Percentiles rank a stretch among this genome's conserved stretches.
These are phyloP conservation scores for Kitagawia praeruptora DNA, from an alignment of 129 eudicot species.

Conservation along the genomic window DNA sequence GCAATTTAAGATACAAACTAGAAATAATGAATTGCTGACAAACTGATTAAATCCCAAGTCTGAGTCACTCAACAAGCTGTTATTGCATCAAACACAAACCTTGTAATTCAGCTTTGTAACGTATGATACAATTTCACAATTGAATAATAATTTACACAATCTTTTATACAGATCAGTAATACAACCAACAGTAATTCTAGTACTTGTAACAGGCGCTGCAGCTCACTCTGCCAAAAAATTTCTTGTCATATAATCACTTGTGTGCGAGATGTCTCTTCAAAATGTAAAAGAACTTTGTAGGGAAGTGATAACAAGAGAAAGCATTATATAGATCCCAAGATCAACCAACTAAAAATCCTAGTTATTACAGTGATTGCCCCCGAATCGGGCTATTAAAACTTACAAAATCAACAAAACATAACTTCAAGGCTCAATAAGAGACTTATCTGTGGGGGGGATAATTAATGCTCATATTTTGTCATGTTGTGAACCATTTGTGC, in stretches of 20 bases:
- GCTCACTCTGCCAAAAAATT: slow-evolving; percentile 23
- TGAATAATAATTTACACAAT: not conserved
- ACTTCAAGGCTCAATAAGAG: slow-evolving; percentile 14
- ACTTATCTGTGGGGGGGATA: slow-evolving; percentile 10
- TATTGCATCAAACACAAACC: not conserved
- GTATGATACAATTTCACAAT: not conserved
- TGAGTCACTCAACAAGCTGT: not conserved
- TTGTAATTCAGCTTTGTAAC: not conserved
- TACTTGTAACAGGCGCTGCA: not conserved
- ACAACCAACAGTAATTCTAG: not conserved
- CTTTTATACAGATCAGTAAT: not conserved
- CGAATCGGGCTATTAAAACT: not conserved
- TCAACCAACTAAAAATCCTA: slow-evolving; percentile 19
- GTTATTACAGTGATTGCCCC: slow-evolving; percentile 7
- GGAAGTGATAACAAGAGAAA: not conserved
- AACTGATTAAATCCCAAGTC: not conserved
- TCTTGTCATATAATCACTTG: slow-evolving; percentile 22
- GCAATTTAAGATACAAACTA: not conserved
- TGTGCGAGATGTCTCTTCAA: slow-evolving; percentile 24
- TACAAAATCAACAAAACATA: slow-evolving; percentile 8
- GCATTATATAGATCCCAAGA: not conserved
- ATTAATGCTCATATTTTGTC: slow-evolving; percentile 21
- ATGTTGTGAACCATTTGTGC: not conserved
- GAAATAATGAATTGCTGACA: not conserved
- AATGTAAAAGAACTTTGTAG: slow-evolving; percentile 32